A percentile compares a stretch with the other conserved stretches of the same genome.
Conservation (phyloP, 2,329 filamentous ascomycete genomes). For the Colletotrichum sp. region DNA sequence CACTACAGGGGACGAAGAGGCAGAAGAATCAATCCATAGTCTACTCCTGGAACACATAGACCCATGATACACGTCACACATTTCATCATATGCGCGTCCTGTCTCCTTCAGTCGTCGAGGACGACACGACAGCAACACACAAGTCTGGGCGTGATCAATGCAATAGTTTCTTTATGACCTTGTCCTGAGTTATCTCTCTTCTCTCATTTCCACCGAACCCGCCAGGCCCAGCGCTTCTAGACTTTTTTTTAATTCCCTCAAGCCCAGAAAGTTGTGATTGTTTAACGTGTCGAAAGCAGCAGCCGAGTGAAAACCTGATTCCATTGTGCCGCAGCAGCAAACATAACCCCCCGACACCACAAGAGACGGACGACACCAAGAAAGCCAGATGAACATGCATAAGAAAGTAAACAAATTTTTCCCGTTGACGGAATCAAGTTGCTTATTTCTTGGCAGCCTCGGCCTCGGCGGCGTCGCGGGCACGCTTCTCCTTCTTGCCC, state of each 20-base stretch:
- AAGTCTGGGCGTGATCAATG: constrained; percentile 14
- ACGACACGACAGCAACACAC: neutral
- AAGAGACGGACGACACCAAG: constrained; percentile 13
- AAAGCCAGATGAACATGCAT: constrained; percentile 1
- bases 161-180: constrained; percentile 23
- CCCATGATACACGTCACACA: constrained; percentile 19
- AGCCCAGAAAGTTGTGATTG: constrained; percentile 11
- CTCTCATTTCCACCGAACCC: constrained; percentile 18
- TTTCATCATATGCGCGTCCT: constrained; percentile 1
- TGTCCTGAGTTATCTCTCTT: constrained; percentile 17
- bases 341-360: constrained; percentile 18
- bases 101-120: neutral
- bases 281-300: constrained; percentile 22
- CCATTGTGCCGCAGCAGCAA: constrained; percentile 20
- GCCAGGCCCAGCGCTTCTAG: constrained; percentile 17
- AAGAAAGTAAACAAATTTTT: constrained; percentile 2
- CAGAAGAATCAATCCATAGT: constrained; percentile 12
- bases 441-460: constrained; percentile 86
- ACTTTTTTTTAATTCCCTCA: constrained; percentile 12
- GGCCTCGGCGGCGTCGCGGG: constrained; percentile 84
- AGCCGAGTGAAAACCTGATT: constrained; percentile 11
- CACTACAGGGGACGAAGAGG: neutral
- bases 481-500: constrained; percentile 92
- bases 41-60: constrained; percentile 13
- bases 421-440: neutral